phyloP scores from a whole-genome alignment of 2,329 filamentous ascomycete genomes.

The Trichoderma pleuroti region DNA sequence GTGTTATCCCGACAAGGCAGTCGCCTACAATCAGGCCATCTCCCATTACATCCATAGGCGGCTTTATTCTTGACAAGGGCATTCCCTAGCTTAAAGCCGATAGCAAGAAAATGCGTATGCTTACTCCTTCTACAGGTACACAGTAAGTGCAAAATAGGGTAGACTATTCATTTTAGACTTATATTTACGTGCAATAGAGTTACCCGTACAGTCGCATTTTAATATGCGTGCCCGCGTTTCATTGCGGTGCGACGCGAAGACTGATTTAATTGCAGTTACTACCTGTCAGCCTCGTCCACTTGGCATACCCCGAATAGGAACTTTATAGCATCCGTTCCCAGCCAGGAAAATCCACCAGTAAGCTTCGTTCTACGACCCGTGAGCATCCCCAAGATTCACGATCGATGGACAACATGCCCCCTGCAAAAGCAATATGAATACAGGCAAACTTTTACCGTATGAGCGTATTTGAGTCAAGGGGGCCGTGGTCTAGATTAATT shows the following conservation, averaged over 20 bases:
- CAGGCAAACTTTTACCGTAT: background rate
- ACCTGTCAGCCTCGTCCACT: background rate
- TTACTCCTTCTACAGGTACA: background rate
- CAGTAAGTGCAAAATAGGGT: background rate
- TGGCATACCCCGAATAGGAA: background rate
- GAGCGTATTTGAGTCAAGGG: background rate
- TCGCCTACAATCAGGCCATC: background rate
- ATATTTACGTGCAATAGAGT: background rate
- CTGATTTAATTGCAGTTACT: background rate
- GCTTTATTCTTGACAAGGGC: background rate
- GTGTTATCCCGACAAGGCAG: background rate
- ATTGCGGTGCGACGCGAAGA: background rate
- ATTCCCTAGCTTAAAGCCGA: background rate
- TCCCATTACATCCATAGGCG: background rate
- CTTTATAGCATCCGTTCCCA: background rate
- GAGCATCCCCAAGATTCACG: background rate
- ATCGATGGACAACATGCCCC: conserved; percentile 1
- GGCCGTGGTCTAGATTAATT: background rate
- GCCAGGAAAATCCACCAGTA: conserved; percentile 6
- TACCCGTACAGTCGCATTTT: background rate
- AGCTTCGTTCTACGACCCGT: background rate
- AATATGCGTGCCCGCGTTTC: background rate
- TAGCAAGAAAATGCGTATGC: background rate
- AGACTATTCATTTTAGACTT: background rate
- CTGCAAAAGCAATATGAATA: background rate